Evolutionary conservation across 1,284 basidiomycete genomes (phyloP), one percentile per base, ranked within the genome.

Genomic region (Rhodotorula sp.): DNA sequence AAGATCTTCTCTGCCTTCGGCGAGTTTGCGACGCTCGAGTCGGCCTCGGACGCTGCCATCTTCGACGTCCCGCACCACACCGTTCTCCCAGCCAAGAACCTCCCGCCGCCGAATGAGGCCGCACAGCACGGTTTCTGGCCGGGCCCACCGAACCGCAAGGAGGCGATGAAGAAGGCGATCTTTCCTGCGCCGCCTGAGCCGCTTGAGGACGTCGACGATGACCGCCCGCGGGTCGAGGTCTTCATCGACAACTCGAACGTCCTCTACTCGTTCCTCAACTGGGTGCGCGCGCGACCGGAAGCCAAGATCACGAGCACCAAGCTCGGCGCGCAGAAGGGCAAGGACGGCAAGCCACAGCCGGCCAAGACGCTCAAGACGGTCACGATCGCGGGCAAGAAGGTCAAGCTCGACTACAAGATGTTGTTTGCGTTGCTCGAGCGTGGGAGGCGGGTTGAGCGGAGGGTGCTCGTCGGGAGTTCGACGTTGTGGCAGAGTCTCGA

Each of bases 171-270:
- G 34, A 71, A 71, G 48, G 62, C 65, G 53, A 56, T 70, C 58
- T 74, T 65, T 53, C 69, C 69, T 15, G 59, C 69, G 2, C 70
- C 67, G 22, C 60, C 58, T 13, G 37, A 62, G 47, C 58, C 64
- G 18, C 47, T 59, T 40, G 11, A 26, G 7, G 31, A 31, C 37
- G 51, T 54, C 8, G 47, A 51, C 34, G 62, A 61, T 15, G 64
- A 70, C 22, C 40, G 67, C 1, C 65, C 69, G 20, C 65, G 67
- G 31, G 68, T 70, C 51, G 70, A 74, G 30, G 53, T 74, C 59
- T 74, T 74, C 46, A 62, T 74, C 62, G 73, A 74, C 68, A 67
- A 74, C 61, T 74, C 73, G 55, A 74, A 74, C 66, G 62, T 74
- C 30, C 59, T 72, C 16, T 69, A 68, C 62, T 70, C 73, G 52